Evolutionary conservation across 2,329 filamentous ascomycete species (phyloP).

Genomic region (Hypoxylon rubiginosum): DNA sequence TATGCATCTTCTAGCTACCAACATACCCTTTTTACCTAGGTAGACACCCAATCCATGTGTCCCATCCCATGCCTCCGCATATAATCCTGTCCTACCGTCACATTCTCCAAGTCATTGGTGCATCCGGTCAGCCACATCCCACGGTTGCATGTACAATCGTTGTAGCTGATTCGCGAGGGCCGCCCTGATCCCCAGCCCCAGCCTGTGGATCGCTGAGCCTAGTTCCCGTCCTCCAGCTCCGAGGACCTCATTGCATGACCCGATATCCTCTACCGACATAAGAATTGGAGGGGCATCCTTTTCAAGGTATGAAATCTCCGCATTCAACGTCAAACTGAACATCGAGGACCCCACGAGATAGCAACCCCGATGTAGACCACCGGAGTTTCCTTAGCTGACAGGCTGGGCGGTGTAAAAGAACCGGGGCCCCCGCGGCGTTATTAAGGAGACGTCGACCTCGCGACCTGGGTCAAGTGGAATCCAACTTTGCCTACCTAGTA

Average conservation of each 20-base stretch:
- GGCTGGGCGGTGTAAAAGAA: constrained; percentile 11
- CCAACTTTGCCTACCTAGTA: neutral
- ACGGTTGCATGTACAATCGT: neutral
- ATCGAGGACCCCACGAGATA: neutral
- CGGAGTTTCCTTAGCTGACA: neutral
- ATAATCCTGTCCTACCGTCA: neutral
- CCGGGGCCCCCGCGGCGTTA: neutral
- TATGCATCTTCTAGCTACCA: neutral
- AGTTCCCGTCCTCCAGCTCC: neutral
- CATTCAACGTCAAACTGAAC: constrained; percentile 8
- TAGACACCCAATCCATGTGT: no score
- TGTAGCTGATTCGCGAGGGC: neutral
- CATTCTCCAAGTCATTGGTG: neutral
- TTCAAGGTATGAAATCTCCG: constrained; percentile 21
- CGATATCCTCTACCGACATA: constrained; percentile 2
- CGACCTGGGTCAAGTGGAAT: neutral
- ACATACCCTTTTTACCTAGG: neutral
- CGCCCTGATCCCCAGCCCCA: neutral
- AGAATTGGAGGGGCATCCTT: constrained; percentile 12
- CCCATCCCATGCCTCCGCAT: neutral
- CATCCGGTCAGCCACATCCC: neutral
- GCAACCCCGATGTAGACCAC: neutral
- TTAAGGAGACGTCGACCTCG: constrained; percentile 4
- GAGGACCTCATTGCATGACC: neutral
- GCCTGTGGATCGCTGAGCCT: neutral